These are phyloP conservation scores for Metschnikowia lunata DNA, from an alignment of 805 yeast genomes.

Conservation along the genomic window DNA sequence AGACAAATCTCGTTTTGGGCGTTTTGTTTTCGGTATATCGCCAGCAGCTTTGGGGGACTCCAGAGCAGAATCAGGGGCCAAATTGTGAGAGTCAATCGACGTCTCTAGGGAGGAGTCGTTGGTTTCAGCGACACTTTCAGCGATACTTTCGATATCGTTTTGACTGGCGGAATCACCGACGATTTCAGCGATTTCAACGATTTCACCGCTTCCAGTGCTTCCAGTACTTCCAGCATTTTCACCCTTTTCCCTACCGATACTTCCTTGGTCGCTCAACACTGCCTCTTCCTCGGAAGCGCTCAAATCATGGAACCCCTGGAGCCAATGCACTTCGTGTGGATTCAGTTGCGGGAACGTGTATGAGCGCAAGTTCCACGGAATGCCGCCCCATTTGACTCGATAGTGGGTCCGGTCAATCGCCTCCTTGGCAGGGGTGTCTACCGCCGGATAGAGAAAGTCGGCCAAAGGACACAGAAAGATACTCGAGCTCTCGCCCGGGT, in stretches of 20 bases:
- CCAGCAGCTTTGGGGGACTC: background rate
- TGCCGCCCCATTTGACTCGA: slow-evolving; percentile 62
- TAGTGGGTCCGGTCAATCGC: slow-evolving; percentile 30
- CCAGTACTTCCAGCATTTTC: background rate
- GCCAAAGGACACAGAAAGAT: slow-evolving; percentile 66
- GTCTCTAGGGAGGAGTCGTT: background rate
- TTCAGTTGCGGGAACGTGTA: slow-evolving; percentile 56
- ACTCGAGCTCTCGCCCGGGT: slow-evolving; percentile 74
- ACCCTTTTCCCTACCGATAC: slow-evolving; percentile 31
- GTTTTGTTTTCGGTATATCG: background rate
- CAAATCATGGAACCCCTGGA: slow-evolving; percentile 51
- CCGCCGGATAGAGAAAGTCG: slow-evolving; percentile 46
- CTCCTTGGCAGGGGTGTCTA: slow-evolving; percentile 27
- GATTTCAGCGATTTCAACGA: background rate
- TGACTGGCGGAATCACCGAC: background rate
- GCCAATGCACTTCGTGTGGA: slow-evolving; percentile 57
- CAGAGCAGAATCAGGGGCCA: slow-evolving; percentile 1
- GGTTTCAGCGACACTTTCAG: background rate
- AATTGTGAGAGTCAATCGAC: background rate
- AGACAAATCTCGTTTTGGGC: slow-evolving; percentile 15
- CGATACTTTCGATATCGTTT: background rate
- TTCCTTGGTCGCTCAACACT: slow-evolving; percentile 7
- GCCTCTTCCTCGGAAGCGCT: slow-evolving; percentile 44
- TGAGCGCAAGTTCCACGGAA: slow-evolving; percentile 62
- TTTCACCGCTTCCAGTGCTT: background rate